These are phyloP conservation scores for Heterobasidion annosum DNA, from an alignment of 1,284 basidiomycete genomes.

Conservation along the genomic window DNA sequence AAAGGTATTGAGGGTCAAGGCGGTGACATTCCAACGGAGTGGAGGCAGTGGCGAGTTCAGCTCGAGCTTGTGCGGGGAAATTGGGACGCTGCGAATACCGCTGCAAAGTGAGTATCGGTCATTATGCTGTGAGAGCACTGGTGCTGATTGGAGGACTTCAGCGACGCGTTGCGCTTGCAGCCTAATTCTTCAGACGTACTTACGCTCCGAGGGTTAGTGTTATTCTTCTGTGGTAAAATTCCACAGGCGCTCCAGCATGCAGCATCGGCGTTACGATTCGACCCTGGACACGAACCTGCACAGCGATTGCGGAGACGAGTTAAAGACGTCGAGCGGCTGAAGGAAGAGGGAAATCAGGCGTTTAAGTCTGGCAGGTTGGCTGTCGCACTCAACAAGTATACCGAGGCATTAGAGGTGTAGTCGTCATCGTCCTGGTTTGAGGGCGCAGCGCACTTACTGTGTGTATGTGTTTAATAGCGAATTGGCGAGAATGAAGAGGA, in stretches of 20 bases:
- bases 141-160: slow-evolving; percentile 19
- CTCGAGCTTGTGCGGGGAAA: slow-evolving; percentile 63
- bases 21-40: slow-evolving; percentile 63
- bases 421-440: slow-evolving; percentile 7
- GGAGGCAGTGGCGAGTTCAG: slow-evolving; percentile 75
- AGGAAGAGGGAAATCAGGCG: slow-evolving; percentile 76
- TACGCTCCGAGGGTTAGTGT: slow-evolving; percentile 70
- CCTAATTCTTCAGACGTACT: slow-evolving; percentile 75
- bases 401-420: slow-evolving; percentile 55
- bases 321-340: slow-evolving; percentile 72
- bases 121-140: background rate
- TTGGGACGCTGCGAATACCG: slow-evolving; percentile 60
- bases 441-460: background rate
- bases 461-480: slow-evolving; percentile 25
- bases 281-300: slow-evolving; percentile 71
- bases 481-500: slow-evolving; percentile 59
- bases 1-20: slow-evolving; percentile 67
- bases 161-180: slow-evolving; percentile 67
- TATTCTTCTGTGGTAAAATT: slow-evolving; percentile 70
- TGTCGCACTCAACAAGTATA: slow-evolving; percentile 64
- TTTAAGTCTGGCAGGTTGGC: slow-evolving; percentile 61
- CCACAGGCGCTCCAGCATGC: slow-evolving; percentile 68
- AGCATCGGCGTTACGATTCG: slow-evolving; percentile 66
- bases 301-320: slow-evolving; percentile 67
- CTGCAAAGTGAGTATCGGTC: slow-evolving; percentile 52